Percentiles rank a stretch among this genome's conserved stretches.
Conservation (phyloP, 2,329 filamentous ascomycete genomes). For the Microcyclospora pomicola region DNA sequence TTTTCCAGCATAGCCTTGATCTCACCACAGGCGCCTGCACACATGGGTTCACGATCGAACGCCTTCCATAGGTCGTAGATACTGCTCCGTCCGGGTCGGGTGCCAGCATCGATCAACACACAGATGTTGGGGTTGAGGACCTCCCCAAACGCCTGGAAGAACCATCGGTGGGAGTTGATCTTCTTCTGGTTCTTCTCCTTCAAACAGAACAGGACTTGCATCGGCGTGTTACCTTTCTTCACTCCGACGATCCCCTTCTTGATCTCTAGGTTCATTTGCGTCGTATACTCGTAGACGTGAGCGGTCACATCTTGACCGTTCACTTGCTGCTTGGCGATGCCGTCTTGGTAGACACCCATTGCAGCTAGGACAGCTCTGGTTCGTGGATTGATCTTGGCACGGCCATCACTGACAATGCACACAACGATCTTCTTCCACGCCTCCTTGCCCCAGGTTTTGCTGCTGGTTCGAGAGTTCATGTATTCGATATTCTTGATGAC, state of each 20-base stretch:
- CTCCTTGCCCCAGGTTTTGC: slow-evolving; percentile 96
- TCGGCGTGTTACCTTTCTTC: slow-evolving; percentile 70
- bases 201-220: slow-evolving; percentile 93
- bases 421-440: slow-evolving; percentile 99
- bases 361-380: slow-evolving; percentile 81
- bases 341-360: slow-evolving; percentile 94
- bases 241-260: slow-evolving; percentile 81
- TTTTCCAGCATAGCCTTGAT: slow-evolving; percentile 95
- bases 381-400: slow-evolving; percentile 88
- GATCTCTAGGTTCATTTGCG: slow-evolving; percentile 71
- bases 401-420: slow-evolving; percentile 90
- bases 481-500: slow-evolving; percentile 98
- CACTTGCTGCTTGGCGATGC: slow-evolving; percentile 95
- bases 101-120: slow-evolving; percentile 89
- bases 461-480: slow-evolving; percentile 86
- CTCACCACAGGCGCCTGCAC: slow-evolving; percentile 90
- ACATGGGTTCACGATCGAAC: slow-evolving; percentile 95
- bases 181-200: slow-evolving; percentile 99
- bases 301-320: slow-evolving; percentile 93
- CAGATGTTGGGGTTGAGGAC: slow-evolving; percentile 94
- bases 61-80: slow-evolving; percentile 99
- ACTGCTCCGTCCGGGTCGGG: slow-evolving; percentile 81
- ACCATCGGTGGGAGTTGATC: slow-evolving; percentile 99
- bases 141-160: slow-evolving; percentile 91
- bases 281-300: slow-evolving; percentile 90